These are phyloP conservation scores for Pyronema omphalodes DNA, from an alignment of 495 filamentous ascomycete species.

Conservation along the genomic window DNA sequence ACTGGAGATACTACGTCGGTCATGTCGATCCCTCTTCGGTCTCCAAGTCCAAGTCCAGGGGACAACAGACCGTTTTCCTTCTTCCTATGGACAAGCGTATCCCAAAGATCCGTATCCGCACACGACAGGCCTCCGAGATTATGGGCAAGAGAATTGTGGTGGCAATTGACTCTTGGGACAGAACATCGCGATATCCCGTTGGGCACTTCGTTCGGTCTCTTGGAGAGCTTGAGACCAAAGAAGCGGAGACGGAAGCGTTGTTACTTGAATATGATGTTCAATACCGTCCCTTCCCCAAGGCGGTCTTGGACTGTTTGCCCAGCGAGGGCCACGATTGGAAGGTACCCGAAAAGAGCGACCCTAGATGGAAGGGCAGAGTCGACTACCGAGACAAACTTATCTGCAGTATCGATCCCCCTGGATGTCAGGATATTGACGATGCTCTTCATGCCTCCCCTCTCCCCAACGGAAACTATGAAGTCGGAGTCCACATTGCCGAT, in stretches of 20 bases:
- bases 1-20: slow-evolving; percentile 90
- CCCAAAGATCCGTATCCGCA: slow-evolving; percentile 84
- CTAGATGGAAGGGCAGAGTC: slow-evolving; percentile 64
- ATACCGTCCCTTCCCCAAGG: slow-evolving; percentile 90
- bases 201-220: slow-evolving; percentile 89
- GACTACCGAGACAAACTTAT: slow-evolving; percentile 75
- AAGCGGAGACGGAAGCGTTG: slow-evolving; percentile 86
- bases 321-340: slow-evolving; percentile 85
- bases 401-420: slow-evolving; percentile 92
- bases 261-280: slow-evolving; percentile 93
- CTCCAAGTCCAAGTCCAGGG: slow-evolving; percentile 49
- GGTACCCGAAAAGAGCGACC: slow-evolving; percentile 62
- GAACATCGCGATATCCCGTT: slow-evolving; percentile 74
- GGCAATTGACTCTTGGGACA: slow-evolving; percentile 87
- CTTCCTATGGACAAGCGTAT: slow-evolving; percentile 95
- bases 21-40: slow-evolving; percentile 79
- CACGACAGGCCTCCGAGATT: slow-evolving; percentile 70
- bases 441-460: slow-evolving; percentile 71
- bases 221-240: slow-evolving; percentile 85
- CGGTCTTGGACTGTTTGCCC: slow-evolving; percentile 82
- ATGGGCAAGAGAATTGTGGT: slow-evolving; percentile 86
- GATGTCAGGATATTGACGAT: slow-evolving; percentile 96
- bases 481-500: slow-evolving; percentile 97
- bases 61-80: slow-evolving; percentile 82
- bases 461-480: slow-evolving; percentile 86